Base-by-base conservation (phyloP, 208 protist genomes). In the Leishmania turanica region DNA sequence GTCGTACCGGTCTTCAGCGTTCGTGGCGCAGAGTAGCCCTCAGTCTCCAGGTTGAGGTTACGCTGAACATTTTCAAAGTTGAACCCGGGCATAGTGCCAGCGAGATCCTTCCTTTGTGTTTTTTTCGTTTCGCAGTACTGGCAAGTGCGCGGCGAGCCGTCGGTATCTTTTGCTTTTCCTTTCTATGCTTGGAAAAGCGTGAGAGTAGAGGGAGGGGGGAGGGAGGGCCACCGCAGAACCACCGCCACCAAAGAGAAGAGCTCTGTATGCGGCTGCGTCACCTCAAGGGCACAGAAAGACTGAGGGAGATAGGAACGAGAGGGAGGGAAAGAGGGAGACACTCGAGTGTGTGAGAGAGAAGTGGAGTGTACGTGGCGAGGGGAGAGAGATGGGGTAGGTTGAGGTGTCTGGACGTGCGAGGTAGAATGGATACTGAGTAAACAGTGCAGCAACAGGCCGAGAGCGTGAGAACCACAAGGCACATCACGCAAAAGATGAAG, bases 1-100 rank as follows among this genome's bases (percentile, higher is more conserved):
- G 99, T 99, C 13, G 99, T 99, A 65, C 99, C 99, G 11, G 99
- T 99, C 89, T 99, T 99, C 53, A 97, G 95, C 21, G 93, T 94
- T 78, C 92, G 93, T 53, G 98, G 96, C 1, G 87, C 74, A 24
- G 88, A 56, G 74, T 91, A 82, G 37, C 93, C 95, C 64, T 96
- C 85, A 42, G 82, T 83, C 73, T 96, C 82, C 49, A 99, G 85
- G 64, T 93, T 91, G 54, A 96, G 85, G 86, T 99, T 99, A 81
- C 98, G 92, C 82, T 95, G 88, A 21, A 95, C 87, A 81, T 98
- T 98, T 37, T 97, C 97, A 89, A 99, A 99, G 49, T 87, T 89
- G 81, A 99, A 99, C n/a, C 95, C 97, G 47, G 91, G 84, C 93
- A 96, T 96, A 24, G 21, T 80, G 73, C 34, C 31, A 71, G 47